A percentile compares a stretch with the other conserved stretches of the same genome.
Conservation (phyloP, 768 basidiomycete genomes). For the Termitomyces sp. region DNA sequence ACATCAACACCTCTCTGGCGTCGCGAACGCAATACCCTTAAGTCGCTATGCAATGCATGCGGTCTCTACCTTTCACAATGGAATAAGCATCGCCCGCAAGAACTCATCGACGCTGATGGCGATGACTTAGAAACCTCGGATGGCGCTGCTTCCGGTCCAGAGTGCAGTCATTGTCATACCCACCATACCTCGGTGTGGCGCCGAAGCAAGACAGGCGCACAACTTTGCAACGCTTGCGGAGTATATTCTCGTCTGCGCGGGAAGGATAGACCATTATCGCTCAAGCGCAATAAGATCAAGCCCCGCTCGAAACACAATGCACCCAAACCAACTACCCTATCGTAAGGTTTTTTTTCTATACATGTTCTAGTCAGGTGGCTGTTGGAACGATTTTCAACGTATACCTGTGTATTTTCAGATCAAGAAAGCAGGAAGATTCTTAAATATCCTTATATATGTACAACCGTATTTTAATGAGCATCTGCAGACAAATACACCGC, state of each 20-base stretch:
- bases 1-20: constrained; percentile 46
- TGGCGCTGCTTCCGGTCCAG: constrained; percentile 34
- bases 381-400: background rate
- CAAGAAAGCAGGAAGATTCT: background rate
- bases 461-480: background rate
- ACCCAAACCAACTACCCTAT: background rate
- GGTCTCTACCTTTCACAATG: constrained; percentile 43
- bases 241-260: constrained; percentile 43
- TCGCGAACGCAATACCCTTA: constrained; percentile 38
- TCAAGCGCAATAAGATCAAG: constrained; percentile 43
- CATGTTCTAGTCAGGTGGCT: too few species aligned
- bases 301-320: constrained; percentile 42
- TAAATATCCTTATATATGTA: background rate
- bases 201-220: constrained; percentile 42
- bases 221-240: constrained; percentile 48
- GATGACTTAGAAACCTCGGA: constrained; percentile 37
- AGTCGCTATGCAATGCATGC: constrained; percentile 43
- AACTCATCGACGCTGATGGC: constrained; percentile 43
- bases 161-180: constrained; percentile 45
- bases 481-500: background rate
- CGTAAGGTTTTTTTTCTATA: background rate
- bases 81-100: constrained; percentile 41
- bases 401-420: background rate
- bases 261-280: constrained; percentile 37
- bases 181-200: constrained; percentile 47